A percentile compares a stretch with the other conserved stretches of the same genome.
Evolutionary conservation across 768 basidiomycete genomes (phyloP).

Genomic region (Kwoniella sp.): DNA sequence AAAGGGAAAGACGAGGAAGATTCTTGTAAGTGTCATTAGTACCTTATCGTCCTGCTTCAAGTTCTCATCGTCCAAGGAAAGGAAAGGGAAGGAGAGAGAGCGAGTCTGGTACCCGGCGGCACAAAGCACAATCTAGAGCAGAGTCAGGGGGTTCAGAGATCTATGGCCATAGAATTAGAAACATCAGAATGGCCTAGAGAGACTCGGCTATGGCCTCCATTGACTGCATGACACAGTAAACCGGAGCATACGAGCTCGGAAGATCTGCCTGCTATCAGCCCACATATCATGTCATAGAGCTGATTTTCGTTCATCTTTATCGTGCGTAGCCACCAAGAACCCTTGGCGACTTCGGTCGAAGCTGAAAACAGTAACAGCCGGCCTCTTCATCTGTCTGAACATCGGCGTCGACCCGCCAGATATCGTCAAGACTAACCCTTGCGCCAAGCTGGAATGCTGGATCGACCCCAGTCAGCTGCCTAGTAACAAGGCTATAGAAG

Average conservation of each 20-base stretch:
- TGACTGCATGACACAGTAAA: too few species aligned
- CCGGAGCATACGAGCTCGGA: too few species aligned
- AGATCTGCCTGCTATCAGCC: neutral
- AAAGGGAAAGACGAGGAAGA: constrained; percentile 52
- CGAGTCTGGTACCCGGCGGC: neutral
- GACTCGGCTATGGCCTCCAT: too few species aligned
- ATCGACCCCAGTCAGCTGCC: constrained; percentile 92
- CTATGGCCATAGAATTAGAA: too few species aligned
- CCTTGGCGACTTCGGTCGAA: constrained; percentile 81
- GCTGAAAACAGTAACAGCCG: constrained; percentile 85
- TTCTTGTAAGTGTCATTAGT: constrained; percentile 28
- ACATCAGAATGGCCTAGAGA: too few species aligned
- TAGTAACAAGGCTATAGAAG: constrained; percentile 87
- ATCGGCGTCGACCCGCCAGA: constrained; percentile 98
- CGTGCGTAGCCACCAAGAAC: constrained; percentile 9
- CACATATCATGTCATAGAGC: neutral
- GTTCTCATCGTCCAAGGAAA: neutral
- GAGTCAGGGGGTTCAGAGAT: too few species aligned
- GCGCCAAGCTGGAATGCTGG: constrained; percentile 94
- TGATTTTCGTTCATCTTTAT: too few species aligned
- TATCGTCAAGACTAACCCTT: constrained; percentile 93
- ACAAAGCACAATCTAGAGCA: too few species aligned
- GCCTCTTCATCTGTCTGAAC: constrained; percentile 85
- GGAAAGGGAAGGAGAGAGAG: neutral
- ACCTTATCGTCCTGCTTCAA: neutral